Conservation (phyloP, 2,329 filamentous ascomycete genomes). For the Cordyceps fumosorosea region DNA sequence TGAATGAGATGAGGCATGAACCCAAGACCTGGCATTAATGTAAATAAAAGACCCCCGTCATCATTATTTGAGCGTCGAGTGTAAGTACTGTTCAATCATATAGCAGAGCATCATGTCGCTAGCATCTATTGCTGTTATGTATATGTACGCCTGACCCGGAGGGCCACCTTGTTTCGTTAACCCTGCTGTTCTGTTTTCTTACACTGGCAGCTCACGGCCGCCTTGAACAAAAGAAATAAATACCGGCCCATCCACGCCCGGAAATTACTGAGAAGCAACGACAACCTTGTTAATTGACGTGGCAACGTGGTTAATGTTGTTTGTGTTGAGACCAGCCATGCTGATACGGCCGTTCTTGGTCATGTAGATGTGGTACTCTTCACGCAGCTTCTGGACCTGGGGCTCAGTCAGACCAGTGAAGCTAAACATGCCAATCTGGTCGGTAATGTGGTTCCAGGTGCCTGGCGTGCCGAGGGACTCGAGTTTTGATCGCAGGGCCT, state of each 20-base stretch:
- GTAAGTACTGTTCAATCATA: not conserved
- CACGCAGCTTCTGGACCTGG: constrained; percentile 64
- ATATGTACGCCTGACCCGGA: not conserved
- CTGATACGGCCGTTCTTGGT: constrained; percentile 98
- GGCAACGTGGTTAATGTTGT: constrained; percentile 90
- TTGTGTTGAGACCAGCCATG: constrained; percentile 93
- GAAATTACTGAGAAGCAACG: constrained; percentile 17
- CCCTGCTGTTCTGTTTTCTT: constrained; percentile 10
- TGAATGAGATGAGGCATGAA: too few species aligned
- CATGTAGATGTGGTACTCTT: constrained; percentile 75
- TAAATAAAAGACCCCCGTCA: too few species aligned
- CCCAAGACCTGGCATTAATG: too few species aligned
- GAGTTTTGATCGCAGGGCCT: constrained; percentile 67
- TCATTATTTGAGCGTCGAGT: not conserved
- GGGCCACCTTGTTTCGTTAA: not conserved
- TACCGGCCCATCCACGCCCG: not conserved
- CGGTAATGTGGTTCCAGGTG: constrained; percentile 93
- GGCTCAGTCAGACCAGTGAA: constrained; percentile 75
- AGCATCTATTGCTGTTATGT: constrained; percentile 3
- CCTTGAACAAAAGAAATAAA: constrained; percentile 6
- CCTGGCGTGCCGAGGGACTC: constrained; percentile 83
- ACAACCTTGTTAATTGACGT: constrained; percentile 84
- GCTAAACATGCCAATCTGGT: constrained; percentile 99
- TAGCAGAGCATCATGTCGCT: constrained; percentile 6
- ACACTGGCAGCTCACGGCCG: not conserved